These are phyloP conservation scores for Plicaturopsis crispa DNA, from an alignment of 768 basidiomycete genomes.

Conservation along the genomic window DNA sequence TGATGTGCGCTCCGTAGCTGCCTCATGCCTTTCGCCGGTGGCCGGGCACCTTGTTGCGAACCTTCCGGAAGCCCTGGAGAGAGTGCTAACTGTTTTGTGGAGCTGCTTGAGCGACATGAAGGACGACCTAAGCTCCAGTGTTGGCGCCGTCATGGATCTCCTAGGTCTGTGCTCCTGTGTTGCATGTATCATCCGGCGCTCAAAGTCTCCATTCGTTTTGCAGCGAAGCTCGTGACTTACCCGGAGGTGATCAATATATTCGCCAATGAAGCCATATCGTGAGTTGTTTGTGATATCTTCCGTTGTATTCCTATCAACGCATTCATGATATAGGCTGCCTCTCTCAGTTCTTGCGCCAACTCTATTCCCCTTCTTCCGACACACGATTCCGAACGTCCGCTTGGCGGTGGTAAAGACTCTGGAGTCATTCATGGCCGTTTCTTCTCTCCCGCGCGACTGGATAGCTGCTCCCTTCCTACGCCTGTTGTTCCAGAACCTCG, in stretches of 20 bases:
- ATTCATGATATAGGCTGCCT: slow-evolving; percentile 47
- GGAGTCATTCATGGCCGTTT: slow-evolving; percentile 75
- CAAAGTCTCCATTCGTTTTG: neutral
- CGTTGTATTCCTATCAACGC: slow-evolving; percentile 3
- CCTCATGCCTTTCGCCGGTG: slow-evolving; percentile 87
- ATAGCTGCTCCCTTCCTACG: slow-evolving; percentile 68
- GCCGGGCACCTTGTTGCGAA: slow-evolving; percentile 70
- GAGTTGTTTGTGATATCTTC: slow-evolving; percentile 23
- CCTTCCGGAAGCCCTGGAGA: slow-evolving; percentile 62
- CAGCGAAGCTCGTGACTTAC: slow-evolving; percentile 80
- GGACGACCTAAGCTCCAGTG: slow-evolving; percentile 94
- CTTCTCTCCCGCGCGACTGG: slow-evolving; percentile 75
- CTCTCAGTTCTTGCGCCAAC: slow-evolving; percentile 79
- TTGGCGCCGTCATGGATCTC: slow-evolving; percentile 95
- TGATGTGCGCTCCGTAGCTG: slow-evolving; percentile 93
- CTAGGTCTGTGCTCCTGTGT: slow-evolving; percentile 47
- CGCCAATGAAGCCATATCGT: slow-evolving; percentile 64
- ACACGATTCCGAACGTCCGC: slow-evolving; percentile 90
- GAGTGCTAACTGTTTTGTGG: slow-evolving; percentile 84
- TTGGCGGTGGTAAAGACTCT: slow-evolving; percentile 88
- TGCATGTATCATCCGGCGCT: slow-evolving; percentile 3
- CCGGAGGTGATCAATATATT: slow-evolving; percentile 72
- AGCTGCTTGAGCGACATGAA: slow-evolving; percentile 86
- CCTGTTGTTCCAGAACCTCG: slow-evolving; percentile 87
- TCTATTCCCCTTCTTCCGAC: slow-evolving; percentile 94